Base-by-base conservation (phyloP, 169 alveolate genomes). In the Plasmodium fragile region DNA sequence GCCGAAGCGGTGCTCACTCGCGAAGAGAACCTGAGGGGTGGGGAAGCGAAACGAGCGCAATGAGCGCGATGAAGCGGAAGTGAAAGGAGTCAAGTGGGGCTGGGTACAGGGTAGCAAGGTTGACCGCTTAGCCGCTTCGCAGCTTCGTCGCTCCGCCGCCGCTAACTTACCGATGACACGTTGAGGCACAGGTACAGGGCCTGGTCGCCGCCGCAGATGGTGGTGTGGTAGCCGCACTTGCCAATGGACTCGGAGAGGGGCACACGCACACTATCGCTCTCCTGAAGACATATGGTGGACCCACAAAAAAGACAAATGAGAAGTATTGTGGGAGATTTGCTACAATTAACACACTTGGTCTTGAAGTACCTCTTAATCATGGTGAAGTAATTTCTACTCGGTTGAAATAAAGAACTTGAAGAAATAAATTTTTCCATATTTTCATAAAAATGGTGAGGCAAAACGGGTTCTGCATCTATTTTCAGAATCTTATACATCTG, bases 131-230 rank as follows among this genome's bases (percentile, higher is more conserved):
- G 16, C 52, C 7, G 65, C 34, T 43, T 7, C 16, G 36, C 53
- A 8, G 53, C 55, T 8, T 52, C 36, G 36, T 18, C 8, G 8
- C 70, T 25, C 22, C 28, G 4, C 32, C 13, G 1, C 25, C 16
- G 11, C 70, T n/a, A 8, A 39, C 32, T 85, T 85, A 85, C 93
- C 84, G 93, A 85, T 32, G 93, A 85, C 7, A 82, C 79, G 84
- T 85, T 85, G 32, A 85, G 34, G 28, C 93, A 85, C 18, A 85
- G 32, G 70, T 85, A 85, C 5, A 85, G 34, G 45, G 85, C 78
- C 59, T 85, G 93, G 43, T 85, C 93, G 7, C 93, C 93, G 36
- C 93, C 93, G 45, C 93, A 85, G 16, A 85, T 69, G 3, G 93
- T 85, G 5, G 93, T 85, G 45, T 85, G 93, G 34, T 85, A 85